These are phyloP conservation scores for Adiantum capillusveneris DNA, from an alignment of 75 land plant species.

Conservation along the genomic window DNA sequence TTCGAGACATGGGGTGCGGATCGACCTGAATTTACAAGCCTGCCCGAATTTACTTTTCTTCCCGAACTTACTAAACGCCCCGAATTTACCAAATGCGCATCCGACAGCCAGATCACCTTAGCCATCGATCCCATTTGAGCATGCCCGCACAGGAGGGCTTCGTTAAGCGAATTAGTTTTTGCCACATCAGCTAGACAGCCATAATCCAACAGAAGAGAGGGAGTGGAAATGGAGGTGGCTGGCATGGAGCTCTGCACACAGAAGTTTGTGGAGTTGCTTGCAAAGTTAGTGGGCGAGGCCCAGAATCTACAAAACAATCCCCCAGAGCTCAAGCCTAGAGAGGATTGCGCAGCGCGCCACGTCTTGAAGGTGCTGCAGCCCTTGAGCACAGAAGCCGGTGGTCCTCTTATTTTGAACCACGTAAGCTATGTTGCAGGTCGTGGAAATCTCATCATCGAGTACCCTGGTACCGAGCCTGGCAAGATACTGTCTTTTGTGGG, in stretches of 20 bases:
- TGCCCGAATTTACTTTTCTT: too few species aligned
- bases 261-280: conserved; percentile 49
- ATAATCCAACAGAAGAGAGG: too few species aligned
- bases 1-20: too few species aligned
- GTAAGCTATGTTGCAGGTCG: conserved; percentile 52
- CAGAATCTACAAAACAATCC: conserved; percentile 82
- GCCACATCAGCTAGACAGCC: too few species aligned
- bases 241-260: conserved; percentile 21
- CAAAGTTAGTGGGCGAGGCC: conserved; percentile 70
- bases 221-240: conserved; percentile 16
- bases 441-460: conserved; percentile 84
- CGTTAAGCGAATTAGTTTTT: too few species aligned
- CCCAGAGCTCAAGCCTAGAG: conserved; percentile 73
- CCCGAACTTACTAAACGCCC: too few species aligned
- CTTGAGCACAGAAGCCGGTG: conserved; percentile 41
- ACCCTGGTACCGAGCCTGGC: conserved; percentile 68
- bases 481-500: conserved; percentile 79
- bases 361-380: conserved; percentile 66
- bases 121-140: too few species aligned
- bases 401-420: conserved; percentile 65
- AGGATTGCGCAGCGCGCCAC: conserved; percentile 72
- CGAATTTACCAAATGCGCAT: too few species aligned
- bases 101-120: too few species aligned
- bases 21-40: too few species aligned
- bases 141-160: too few species aligned